Conservation (phyloP, 139 green algal species). For the Tetradesmus lagerheimii region DNA sequence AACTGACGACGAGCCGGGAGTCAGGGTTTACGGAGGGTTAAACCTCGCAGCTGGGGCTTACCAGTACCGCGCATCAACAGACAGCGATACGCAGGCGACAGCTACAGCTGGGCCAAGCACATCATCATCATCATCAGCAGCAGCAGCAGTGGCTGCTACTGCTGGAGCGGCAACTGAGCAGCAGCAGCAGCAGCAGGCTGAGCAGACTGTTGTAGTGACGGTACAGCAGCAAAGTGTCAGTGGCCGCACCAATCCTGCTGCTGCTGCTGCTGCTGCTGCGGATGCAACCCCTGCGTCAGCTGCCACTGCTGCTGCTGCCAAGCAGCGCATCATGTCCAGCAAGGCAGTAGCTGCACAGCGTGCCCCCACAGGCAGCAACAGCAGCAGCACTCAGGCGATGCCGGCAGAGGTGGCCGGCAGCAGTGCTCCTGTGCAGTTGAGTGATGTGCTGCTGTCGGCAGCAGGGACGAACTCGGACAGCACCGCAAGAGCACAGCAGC, state of each 20-base stretch:
- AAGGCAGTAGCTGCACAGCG: background rate
- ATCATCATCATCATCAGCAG: background rate
- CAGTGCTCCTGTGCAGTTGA: background rate
- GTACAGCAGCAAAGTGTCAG: background rate
- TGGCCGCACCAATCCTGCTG: background rate
- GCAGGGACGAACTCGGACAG: background rate
- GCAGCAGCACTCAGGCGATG: background rate
- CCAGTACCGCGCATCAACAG: background rate
- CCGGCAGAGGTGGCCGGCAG: background rate
- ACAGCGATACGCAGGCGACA: background rate
- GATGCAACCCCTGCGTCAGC: background rate
- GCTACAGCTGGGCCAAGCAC: background rate
- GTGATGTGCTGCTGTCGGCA: background rate
- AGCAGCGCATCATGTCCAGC: background rate
- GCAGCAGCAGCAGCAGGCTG: background rate
- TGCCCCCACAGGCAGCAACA: background rate
- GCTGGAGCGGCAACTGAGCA: background rate
- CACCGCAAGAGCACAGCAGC: background rate
- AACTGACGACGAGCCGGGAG: background rate
- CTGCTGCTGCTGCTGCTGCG: background rate
- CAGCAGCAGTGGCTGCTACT: too few relatives aligned
- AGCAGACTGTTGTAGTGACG: background rate
- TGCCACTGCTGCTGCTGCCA: background rate
- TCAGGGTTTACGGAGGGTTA: background rate
- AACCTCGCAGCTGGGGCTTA: background rate